Base-by-base conservation (phyloP, 441 rosid genomes). In the Cnidoscolus chayamansa region DNA sequence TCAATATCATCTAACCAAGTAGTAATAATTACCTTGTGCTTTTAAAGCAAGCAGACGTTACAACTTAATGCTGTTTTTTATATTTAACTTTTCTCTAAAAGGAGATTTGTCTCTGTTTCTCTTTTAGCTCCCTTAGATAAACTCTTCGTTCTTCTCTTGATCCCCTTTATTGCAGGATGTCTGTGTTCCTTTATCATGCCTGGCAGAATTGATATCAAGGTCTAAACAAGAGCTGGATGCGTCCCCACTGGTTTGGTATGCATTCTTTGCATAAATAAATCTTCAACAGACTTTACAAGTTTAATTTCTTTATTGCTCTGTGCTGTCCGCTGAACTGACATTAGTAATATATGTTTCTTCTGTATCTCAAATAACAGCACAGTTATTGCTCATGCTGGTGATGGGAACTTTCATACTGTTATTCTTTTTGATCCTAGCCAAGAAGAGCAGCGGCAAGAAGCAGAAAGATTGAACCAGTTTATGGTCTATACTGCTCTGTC, bases 341-440 rank as follows among this genome's bases (percentile, higher is more conserved):
- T 31, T 1, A 7, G n/a, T 11, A 16, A 32, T 67, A 13, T 1
- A 40, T 37, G 30, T 65, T 65, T 56, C 62, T 65, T 51, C 45
- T 63, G 45, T 40, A 25, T 25, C 71, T 53, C 73, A 75, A 45
- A 72, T 71, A 77, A 70, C 88, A 94, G 97, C 80, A 69, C 96
- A 0, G 89, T 94, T 66, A 76, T 94, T 85, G 97, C 97, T 47
- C 98, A 92, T 82, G 98, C 97, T 10, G 97, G 97, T 62, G 98
- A 94, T 83, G 97, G 97, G 48, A 94, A 94, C 81, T 90, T 94
- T 67, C 98, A 94, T 81, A 81, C 93, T 1, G 76, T 88, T 65
- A 82, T 94, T 66, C 83, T 94, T 74, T 94, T 94, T 77, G 92
- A 94, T 79, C 97, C 97, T 40, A 74, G 56, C 76, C 67, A 73